Conservation (phyloP, 2,329 filamentous ascomycete genomes). For the Pestalotiopsis sp. region DNA sequence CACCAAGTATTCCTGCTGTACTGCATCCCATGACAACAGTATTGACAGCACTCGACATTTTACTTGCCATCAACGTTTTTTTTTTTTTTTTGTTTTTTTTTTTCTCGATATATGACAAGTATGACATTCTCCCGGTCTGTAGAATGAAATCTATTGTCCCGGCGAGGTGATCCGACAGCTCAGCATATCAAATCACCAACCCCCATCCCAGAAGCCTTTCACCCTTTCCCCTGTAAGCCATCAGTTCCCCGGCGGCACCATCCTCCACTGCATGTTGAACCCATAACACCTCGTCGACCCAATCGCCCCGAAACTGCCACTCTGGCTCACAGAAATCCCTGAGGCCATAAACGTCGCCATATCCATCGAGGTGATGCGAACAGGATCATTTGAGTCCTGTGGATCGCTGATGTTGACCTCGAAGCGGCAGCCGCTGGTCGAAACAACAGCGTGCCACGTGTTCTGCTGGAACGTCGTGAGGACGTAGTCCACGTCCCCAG, state of each 20-base stretch:
- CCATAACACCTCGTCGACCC: conserved; percentile 11
- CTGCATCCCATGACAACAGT: too few relatives aligned
- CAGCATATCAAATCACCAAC: too few relatives aligned
- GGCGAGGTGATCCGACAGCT: too few relatives aligned
- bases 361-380: neutral
- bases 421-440: neutral
- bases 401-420: conserved; percentile 10
- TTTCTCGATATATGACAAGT: too few relatives aligned
- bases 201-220: too few relatives aligned
- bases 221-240: too few relatives aligned
- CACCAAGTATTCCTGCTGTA: too few relatives aligned
- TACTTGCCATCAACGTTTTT: too few relatives aligned
- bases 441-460: conserved; percentile 4
- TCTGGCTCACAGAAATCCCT: neutral
- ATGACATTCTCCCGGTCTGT: too few relatives aligned
- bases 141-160: too few relatives aligned
- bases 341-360: neutral
- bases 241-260: conserved; percentile 13
- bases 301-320: neutral
- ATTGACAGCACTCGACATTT: too few relatives aligned
- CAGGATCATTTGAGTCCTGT: neutral
- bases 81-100: too few relatives aligned
- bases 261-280: conserved; percentile 6
- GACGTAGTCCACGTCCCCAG: neutral
- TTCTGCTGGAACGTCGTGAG: conserved; percentile 4